phyloP scores from a whole-genome alignment of 495 filamentous ascomycete species.

The Aspergillus asperescens region DNA sequence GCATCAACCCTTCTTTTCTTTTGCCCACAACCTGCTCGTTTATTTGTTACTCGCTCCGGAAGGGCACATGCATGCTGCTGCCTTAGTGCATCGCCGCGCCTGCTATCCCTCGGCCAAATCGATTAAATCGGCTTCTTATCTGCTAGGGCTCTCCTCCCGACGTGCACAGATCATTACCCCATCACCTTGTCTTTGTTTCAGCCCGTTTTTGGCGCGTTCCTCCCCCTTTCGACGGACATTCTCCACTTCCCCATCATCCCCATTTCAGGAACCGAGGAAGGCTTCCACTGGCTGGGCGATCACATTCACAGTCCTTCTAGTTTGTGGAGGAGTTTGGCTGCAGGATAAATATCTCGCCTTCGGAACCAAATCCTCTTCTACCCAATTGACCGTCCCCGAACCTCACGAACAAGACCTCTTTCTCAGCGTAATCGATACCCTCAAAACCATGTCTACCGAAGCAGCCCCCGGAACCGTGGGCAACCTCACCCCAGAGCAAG shows the following conservation, averaged over 20 bases:
- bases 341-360: constrained; percentile 28
- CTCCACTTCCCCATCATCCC: constrained; percentile 25
- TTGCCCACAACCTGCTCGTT: background rate
- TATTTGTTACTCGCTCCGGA: constrained; percentile 3
- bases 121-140: constrained; percentile 16
- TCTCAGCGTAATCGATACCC: constrained; percentile 39
- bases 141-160: constrained; percentile 5
- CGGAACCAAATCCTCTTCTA: constrained; percentile 8
- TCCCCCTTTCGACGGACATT: constrained; percentile 21
- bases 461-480: constrained; percentile 72
- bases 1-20: background rate
- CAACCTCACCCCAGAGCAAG: constrained; percentile 82
- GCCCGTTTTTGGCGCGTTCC: constrained; percentile 18
- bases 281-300: constrained; percentile 39
- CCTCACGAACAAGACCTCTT: constrained; percentile 24
- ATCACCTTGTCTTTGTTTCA: constrained; percentile 12
- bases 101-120: constrained; percentile 32
- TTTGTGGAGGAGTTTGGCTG: constrained; percentile 36
- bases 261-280: constrained; percentile 29
- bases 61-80: constrained; percentile 38
- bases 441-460: constrained; percentile 36
- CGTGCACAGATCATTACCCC: constrained; percentile 25
- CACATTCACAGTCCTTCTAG: constrained; percentile 28
- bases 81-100: constrained; percentile 29
- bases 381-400: constrained; percentile 3